These are phyloP conservation scores for Antitrichia curtipendula DNA, from an alignment of 225 moss, liverwort and hornwort genomes.

Conservation along the genomic window DNA sequence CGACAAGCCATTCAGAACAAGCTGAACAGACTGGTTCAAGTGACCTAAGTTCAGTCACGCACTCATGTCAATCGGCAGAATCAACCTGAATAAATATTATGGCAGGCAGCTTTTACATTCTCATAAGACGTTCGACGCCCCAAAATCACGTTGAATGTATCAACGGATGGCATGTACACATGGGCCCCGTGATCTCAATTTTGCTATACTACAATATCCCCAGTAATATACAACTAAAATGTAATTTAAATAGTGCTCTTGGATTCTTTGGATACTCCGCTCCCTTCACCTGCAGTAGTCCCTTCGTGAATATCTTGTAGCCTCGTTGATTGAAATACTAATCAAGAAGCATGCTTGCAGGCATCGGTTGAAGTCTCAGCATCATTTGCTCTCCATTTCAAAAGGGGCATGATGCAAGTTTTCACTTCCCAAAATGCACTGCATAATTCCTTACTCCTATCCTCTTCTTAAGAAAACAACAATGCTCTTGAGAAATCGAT, in stretches of 20 bases:
- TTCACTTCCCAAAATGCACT: neutral
- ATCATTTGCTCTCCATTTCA: neutral
- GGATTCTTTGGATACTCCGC: neutral
- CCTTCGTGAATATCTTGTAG: neutral
- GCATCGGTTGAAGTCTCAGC: neutral
- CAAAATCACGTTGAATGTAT: neutral
- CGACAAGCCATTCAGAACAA: neutral
- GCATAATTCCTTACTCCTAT: neutral
- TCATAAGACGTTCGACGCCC: neutral
- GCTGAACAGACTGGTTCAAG: neutral
- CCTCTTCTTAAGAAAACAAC: neutral
- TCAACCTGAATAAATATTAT: neutral
- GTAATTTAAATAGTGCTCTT: neutral
- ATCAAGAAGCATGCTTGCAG: neutral
- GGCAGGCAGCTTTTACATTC: neutral
- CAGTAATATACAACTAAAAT: slow-evolving; percentile 7
- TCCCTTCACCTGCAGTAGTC: neutral
- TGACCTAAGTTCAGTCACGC: neutral
- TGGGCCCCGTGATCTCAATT: neutral
- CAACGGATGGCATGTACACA: neutral
- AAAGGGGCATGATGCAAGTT: neutral
- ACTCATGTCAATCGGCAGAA: neutral
- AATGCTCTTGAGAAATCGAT: neutral
- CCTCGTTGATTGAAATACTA: neutral
- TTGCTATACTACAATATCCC: slow-evolving; percentile 1